Base-by-base conservation (phyloP, 495 filamentous ascomycete genomes). In the Astrocystis sublimbata region DNA sequence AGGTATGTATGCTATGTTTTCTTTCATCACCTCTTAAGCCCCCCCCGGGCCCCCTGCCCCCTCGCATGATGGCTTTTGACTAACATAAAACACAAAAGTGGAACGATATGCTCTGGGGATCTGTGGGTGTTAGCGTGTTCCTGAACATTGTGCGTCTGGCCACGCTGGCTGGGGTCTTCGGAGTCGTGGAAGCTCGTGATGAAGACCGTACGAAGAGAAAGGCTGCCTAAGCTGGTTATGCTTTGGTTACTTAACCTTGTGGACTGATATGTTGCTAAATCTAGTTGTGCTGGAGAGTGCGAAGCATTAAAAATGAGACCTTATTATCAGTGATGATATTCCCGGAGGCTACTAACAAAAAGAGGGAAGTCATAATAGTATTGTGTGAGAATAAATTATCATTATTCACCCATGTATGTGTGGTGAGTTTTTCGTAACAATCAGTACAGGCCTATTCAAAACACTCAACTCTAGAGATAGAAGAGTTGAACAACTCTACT, bases 91-190 rank as follows among this genome's bases (percentile, higher is more conserved):
- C 12, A 28, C 23, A 1, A 4, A 50, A 52, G 2, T 90, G 87
- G 86, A 88, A 86, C 53, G 70, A 74, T 19, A 69, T 85, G 68
- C 76, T 81, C 1, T 86, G 82, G 83, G 86, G 86, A 1, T 84
- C 83, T 63, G 76, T 89, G 24, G 84, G 78, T 1, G 72, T 76
- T 3, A 87, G 84, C 2, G 65, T 58, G 0, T 77, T 81, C 17
- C 67, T 88, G 45, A 83, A 86, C 46, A 64, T 81, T 15, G 70
- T 81, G 43, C 74, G 86, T 30, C 55, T 81, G 17, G 45, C 71
- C 30, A 86, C 85, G 61, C 62, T 88, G 5, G 8, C 73, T 35
- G 85, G 84, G 1, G 52, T 70, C 2, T 85, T 88, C 67, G 85
- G 86, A 23, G 26, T 51, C 4, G 28, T 68, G 5, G 47, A 49